phyloP scores from a whole-genome alignment of 1,284 basidiomycete species.

The Ustilago trichophora region DNA sequence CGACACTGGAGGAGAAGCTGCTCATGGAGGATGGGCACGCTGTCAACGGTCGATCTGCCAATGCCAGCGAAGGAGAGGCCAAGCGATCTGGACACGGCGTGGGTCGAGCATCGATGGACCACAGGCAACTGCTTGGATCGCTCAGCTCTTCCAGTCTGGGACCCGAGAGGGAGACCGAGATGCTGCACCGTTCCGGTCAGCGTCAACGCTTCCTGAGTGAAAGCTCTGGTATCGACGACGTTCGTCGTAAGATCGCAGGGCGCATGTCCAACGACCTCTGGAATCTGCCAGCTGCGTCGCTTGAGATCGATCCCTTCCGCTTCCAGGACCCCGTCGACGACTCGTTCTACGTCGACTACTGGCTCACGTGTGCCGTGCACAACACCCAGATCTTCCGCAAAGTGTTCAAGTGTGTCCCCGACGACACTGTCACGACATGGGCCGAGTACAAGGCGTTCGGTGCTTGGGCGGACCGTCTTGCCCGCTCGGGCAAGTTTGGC shows the following conservation, averaged over 20 bases:
- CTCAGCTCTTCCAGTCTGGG: conserved; percentile 21
- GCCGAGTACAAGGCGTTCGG: conserved; percentile 60
- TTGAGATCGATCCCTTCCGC: conserved; percentile 47
- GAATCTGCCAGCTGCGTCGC: conserved; percentile 36
- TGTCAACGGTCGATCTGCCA: conserved; percentile 19
- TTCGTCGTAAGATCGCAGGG: conserved; percentile 27
- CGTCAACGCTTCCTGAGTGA: conserved; percentile 22
- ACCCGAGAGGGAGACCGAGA: conserved; percentile 26
- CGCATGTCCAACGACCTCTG: conserved; percentile 52
- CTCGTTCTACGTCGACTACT: conserved; percentile 58
- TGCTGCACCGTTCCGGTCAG: conserved; percentile 33
- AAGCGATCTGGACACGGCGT: conserved; percentile 6
- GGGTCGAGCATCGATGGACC: conserved; percentile 11
- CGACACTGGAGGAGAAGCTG: conserved; percentile 48
- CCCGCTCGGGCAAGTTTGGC: conserved; percentile 39
- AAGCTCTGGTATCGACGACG: conserved; percentile 16
- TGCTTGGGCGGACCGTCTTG: conserved; percentile 53
- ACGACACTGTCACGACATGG: conserved; percentile 65
- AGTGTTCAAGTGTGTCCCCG: conserved; percentile 64
- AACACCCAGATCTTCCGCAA: conserved; percentile 64
- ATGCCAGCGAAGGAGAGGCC: conserved; percentile 1
- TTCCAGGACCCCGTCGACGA: conserved; percentile 58
- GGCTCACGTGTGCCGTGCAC: conserved; percentile 59
- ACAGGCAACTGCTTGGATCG: conserved; percentile 22
- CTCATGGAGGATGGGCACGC: conserved; percentile 24